Percentiles rank a stretch among this genome's conserved stretches.
phyloP scores from a whole-genome alignment of 2,329 filamentous ascomycete genomes.

The Penicillium crustosum region DNA sequence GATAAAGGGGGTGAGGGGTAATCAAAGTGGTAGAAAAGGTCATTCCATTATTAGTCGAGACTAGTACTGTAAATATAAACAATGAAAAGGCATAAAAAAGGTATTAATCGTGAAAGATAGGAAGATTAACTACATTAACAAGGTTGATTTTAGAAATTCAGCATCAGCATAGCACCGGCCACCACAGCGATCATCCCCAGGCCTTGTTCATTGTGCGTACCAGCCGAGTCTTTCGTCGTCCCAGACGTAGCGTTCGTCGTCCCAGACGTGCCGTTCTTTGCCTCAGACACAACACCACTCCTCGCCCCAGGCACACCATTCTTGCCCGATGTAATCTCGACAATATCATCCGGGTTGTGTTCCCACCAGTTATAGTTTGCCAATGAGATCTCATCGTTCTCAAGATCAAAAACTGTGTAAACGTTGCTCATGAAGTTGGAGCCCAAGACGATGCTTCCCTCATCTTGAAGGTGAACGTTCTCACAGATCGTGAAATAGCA shows the following conservation, averaged over 20 bases:
- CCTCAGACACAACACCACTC: too few relatives aligned
- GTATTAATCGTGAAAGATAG: background rate
- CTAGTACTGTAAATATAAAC: too few relatives aligned
- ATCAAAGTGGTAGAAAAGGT: too few relatives aligned
- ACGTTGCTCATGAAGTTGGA: background rate
- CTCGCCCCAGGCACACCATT: background rate
- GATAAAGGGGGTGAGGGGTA: too few relatives aligned
- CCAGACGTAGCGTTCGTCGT: background rate
- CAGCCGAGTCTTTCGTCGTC: background rate
- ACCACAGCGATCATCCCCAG: background rate
- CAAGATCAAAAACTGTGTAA: slow-evolving; percentile 16
- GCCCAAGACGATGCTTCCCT: background rate
- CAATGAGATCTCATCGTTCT: slow-evolving; percentile 11
- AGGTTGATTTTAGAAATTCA: background rate
- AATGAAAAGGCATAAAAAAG: too few relatives aligned
- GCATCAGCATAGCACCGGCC: background rate
- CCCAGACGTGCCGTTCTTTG: too few relatives aligned
- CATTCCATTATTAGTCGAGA: too few relatives aligned
- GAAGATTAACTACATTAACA: background rate
- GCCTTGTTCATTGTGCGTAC: background rate
- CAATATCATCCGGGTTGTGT: slow-evolving; percentile 2
- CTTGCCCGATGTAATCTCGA: slow-evolving; percentile 47
- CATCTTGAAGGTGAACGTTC: background rate
- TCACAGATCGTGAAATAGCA: background rate
- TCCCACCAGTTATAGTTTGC: background rate